A percentile compares a stretch with the other conserved stretches of the same genome.
Conservation (phyloP, 805 yeast genomes). For the Wickerhamomyces kurtzmanii region DNA sequence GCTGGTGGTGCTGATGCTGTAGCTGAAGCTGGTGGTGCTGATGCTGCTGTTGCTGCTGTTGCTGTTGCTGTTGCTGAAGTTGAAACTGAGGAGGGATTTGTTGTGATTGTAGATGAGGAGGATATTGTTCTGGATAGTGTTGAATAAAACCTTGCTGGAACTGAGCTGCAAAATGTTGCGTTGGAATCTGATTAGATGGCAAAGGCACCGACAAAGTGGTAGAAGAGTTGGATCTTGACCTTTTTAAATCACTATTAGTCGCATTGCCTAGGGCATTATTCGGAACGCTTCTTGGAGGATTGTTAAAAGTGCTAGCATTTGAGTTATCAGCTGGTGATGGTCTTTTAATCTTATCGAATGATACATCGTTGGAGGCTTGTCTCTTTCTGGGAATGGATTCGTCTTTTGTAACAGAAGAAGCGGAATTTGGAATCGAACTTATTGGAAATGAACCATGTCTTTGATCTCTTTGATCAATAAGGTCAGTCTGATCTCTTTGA, state of each 20-base stretch:
- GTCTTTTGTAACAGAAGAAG: constrained; percentile 7
- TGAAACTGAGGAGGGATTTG: not conserved
- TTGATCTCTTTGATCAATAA: constrained; percentile 10
- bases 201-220: not conserved
- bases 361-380: constrained; percentile 12
- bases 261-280: no score
- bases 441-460: constrained; percentile 16
- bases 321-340: no score
- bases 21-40: constrained; percentile 3
- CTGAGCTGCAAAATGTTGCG: not conserved
- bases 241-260: no score
- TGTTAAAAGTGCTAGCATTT: constrained; percentile 4
- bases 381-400: constrained; percentile 12
- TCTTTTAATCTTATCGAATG: no score
- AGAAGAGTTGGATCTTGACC: constrained; percentile 2
- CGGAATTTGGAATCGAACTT: constrained; percentile 8
- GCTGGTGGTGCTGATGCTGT: constrained; percentile 1
- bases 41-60: constrained; percentile 1
- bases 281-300: constrained; percentile 16
- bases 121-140: not conserved
- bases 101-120: not conserved
- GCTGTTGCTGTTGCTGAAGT: constrained; percentile 4
- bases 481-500: no score
- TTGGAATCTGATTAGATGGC: not conserved
- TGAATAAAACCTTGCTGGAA: not conserved